A percentile compares a stretch with the other conserved stretches of the same genome.
Evolutionary conservation across 441 rosid species (phyloP).

Genomic region (Pelargonium fulgidum): DNA sequence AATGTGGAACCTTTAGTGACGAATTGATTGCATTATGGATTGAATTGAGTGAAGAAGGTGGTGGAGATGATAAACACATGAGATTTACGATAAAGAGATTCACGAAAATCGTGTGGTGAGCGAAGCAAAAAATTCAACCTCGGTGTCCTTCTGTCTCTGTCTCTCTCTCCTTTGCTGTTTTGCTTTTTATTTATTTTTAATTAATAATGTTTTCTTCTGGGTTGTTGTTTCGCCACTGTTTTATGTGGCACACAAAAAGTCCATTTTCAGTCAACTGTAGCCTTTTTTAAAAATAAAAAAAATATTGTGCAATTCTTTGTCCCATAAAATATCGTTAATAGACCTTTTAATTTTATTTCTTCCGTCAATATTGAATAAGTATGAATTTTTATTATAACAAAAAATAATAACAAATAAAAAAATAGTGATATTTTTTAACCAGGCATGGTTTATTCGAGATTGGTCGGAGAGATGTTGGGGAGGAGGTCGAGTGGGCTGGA

Average conservation of each 20-base stretch:
- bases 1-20: background rate
- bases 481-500: too few relatives aligned
- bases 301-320: too few relatives aligned
- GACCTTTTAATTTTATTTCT: too few relatives aligned
- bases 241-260: background rate
- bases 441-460: too few relatives aligned
- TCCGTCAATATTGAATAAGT: too few relatives aligned
- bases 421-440: too few relatives aligned
- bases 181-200: background rate
- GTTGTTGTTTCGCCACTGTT: background rate
- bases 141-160: conserved; percentile 7
- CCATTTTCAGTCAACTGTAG: background rate
- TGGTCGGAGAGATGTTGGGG: too few relatives aligned
- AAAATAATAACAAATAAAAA: too few relatives aligned
- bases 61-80: background rate
- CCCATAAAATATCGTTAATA: too few relatives aligned
- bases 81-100: conserved; percentile 2
- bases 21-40: background rate
- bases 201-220: background rate
- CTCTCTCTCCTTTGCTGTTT: background rate
- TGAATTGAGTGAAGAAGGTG: background rate
- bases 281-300: background rate
- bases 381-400: too few relatives aligned
- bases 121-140: background rate
- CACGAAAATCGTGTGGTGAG: conserved; percentile 7